Evolutionary conservation across 805 yeast species (phyloP).

Genomic region (Danielozyma ontarioensis): DNA sequence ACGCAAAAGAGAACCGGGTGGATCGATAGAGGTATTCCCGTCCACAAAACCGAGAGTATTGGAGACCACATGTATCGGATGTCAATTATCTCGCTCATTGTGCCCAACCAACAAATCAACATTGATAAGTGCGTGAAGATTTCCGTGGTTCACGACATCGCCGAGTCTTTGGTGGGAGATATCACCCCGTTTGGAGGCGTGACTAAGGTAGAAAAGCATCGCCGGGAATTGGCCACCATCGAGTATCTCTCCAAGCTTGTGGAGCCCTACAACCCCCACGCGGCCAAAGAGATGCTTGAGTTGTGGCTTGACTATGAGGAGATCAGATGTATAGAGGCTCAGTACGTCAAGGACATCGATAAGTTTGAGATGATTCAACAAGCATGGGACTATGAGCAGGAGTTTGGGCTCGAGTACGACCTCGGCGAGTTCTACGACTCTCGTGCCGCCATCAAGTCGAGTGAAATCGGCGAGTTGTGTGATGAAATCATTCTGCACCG

Average conservation of each 20-base stretch:
- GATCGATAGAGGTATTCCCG: slow-evolving; percentile 60
- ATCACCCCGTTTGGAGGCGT: slow-evolving; percentile 74
- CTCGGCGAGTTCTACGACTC: slow-evolving; percentile 69
- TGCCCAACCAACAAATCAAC: slow-evolving; percentile 51
- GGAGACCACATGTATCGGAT: slow-evolving; percentile 97
- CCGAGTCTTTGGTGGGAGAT: slow-evolving; percentile 92
- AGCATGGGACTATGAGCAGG: slow-evolving; percentile 79
- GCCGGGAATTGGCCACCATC: slow-evolving; percentile 73
- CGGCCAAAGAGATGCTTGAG: slow-evolving; percentile 60
- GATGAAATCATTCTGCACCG: slow-evolving; percentile 33
- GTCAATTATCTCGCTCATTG: slow-evolving; percentile 74
- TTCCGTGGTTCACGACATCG: slow-evolving; percentile 88
- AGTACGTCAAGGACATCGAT: slow-evolving; percentile 90
- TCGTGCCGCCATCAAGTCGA: slow-evolving; percentile 56
- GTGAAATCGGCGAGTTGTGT: slow-evolving; percentile 66
- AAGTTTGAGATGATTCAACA: slow-evolving; percentile 82
- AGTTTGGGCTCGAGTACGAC: slow-evolving; percentile 49
- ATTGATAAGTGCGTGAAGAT: slow-evolving; percentile 72
- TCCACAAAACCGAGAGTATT: slow-evolving; percentile 59
- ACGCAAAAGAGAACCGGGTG: slow-evolving; percentile 89
- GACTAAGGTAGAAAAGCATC: slow-evolving; percentile 74
- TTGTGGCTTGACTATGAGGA: slow-evolving; percentile 90
- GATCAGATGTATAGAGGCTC: slow-evolving; percentile 74
- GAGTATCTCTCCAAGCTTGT: slow-evolving; percentile 57
- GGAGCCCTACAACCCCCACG: slow-evolving; percentile 55